Conservation (phyloP, 169 alveolate genomes). For the Condylostoma magnum region DNA sequence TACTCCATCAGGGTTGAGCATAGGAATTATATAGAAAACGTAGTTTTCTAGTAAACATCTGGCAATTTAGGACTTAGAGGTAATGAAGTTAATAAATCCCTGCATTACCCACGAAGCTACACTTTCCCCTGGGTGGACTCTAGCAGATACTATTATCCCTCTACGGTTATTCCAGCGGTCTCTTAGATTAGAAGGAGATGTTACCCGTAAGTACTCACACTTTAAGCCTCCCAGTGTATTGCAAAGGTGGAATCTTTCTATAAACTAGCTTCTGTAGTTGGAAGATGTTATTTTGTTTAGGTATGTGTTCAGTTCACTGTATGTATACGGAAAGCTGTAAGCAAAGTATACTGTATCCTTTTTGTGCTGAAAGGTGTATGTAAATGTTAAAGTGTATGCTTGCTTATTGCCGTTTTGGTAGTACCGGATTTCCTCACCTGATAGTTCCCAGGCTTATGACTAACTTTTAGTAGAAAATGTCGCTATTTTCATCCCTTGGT, state of each 20-base stretch:
- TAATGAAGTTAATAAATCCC: constrained; percentile 75
- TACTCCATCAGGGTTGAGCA: constrained; percentile 91
- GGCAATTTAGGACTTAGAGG: constrained; percentile 49
- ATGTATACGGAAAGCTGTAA: constrained; percentile 81
- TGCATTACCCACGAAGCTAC: constrained; percentile 75
- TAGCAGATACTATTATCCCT: constrained; percentile 72
- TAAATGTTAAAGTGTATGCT: constrained; percentile 72
- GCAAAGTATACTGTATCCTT: constrained; percentile 80
- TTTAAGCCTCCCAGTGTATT: constrained; percentile 86
- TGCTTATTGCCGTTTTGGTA: constrained; percentile 33
- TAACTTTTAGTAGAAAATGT: constrained; percentile 40
- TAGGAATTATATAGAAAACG: constrained; percentile 86
- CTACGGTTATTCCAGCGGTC: background rate
- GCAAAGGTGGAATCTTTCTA: constrained; percentile 84
- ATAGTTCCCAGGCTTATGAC: constrained; percentile 58
- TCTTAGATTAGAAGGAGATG: background rate
- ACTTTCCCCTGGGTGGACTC: constrained; percentile 91
- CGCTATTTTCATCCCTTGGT: constrained; percentile 80
- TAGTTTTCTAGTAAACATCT: constrained; percentile 75
- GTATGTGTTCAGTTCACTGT: constrained; percentile 54
- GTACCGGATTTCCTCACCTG: constrained; percentile 48
- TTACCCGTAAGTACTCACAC: constrained; percentile 72
- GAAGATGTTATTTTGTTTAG: constrained; percentile 38
- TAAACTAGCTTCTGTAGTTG: constrained; percentile 73
- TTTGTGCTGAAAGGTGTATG: constrained; percentile 57